Conservation (phyloP, 108 stramenopile species). For the Nitzschia sp. region DNA sequence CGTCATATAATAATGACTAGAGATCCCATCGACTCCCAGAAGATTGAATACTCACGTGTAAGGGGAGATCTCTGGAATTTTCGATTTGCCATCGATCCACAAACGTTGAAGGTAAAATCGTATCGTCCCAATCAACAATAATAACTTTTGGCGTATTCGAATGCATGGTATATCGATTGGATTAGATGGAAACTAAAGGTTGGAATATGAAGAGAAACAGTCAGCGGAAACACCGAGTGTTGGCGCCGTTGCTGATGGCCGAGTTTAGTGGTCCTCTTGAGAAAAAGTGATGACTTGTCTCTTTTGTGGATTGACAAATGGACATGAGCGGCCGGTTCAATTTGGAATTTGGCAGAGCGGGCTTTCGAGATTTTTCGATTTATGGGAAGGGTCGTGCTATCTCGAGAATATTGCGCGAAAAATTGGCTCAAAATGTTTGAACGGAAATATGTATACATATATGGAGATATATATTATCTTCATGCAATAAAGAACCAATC, state of each 20-base stretch:
- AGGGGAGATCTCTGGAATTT: conserved; percentile 62
- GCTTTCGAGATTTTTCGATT: neutral
- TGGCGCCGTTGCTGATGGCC: too few species aligned
- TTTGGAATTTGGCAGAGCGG: conserved; percentile 6
- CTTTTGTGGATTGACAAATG: neutral
- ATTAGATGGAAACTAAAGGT: too few species aligned
- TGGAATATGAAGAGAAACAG: too few species aligned
- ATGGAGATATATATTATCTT: neutral
- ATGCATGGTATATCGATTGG: too few species aligned
- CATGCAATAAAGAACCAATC: neutral
- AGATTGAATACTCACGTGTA: conserved; percentile 61
- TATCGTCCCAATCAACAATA: conserved; percentile 94
- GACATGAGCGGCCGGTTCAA: neutral
- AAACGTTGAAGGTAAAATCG: conserved; percentile 87
- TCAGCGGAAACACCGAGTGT: too few species aligned
- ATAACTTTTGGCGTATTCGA: conserved; percentile 42
- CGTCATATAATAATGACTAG: too few species aligned
- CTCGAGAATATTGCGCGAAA: neutral
- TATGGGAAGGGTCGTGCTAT: neutral
- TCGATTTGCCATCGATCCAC: conserved; percentile 75
- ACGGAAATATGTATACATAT: neutral
- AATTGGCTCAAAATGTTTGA: neutral
- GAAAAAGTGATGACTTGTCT: neutral
- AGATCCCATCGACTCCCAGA: too few species aligned
- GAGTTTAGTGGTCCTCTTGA: too few species aligned